These are phyloP conservation scores for Tricholomella constricta DNA, from an alignment of 768 basidiomycete species.

Conservation along the genomic window DNA sequence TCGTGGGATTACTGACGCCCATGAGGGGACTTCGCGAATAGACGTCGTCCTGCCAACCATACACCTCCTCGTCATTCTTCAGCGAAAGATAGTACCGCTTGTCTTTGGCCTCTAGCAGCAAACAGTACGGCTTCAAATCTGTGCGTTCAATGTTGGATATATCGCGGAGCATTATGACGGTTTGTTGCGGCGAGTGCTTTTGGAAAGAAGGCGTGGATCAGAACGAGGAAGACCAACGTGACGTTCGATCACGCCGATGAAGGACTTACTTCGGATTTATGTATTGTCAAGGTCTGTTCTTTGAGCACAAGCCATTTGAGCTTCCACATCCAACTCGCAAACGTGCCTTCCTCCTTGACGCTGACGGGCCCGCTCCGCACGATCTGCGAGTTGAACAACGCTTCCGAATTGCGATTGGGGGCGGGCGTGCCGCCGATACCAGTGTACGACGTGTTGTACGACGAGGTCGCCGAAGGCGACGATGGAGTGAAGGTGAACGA, in stretches of 20 bases:
- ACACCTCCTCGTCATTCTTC: conserved; percentile 96
- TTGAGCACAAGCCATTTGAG: conserved; percentile 88
- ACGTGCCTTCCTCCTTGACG: conserved; percentile 88
- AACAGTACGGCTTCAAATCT: conserved; percentile 93
- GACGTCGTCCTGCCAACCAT: conserved; percentile 97
- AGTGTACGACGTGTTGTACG: conserved; percentile 68
- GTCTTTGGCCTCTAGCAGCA: conserved; percentile 83
- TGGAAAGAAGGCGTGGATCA: conserved; percentile 11
- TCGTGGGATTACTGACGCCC: conserved; percentile 93
- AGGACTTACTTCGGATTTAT: conserved; percentile 85
- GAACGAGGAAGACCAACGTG: conserved; percentile 2
- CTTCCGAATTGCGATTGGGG: conserved; percentile 53
- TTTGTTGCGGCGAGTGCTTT: conserved; percentile 59
- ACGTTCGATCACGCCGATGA: conserved; percentile 1
- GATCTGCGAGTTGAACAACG: conserved; percentile 43
- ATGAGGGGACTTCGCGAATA: conserved; percentile 90
- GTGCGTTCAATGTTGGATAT: conserved; percentile 88
- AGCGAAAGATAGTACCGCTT: conserved; percentile 80
- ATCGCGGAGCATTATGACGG: conserved; percentile 66
- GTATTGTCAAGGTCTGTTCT: conserved; percentile 76
- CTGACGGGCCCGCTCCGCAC: conserved; percentile 75
- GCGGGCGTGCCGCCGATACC: conserved; percentile 85
- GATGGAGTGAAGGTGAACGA: conserved; percentile 56
- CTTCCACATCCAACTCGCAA: conserved; percentile 90
- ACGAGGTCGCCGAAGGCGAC: conserved; percentile 56